Base-by-base conservation (phyloP, 176 grass and related monocot genomes). In the Hsuehochloa calcarea region DNA sequence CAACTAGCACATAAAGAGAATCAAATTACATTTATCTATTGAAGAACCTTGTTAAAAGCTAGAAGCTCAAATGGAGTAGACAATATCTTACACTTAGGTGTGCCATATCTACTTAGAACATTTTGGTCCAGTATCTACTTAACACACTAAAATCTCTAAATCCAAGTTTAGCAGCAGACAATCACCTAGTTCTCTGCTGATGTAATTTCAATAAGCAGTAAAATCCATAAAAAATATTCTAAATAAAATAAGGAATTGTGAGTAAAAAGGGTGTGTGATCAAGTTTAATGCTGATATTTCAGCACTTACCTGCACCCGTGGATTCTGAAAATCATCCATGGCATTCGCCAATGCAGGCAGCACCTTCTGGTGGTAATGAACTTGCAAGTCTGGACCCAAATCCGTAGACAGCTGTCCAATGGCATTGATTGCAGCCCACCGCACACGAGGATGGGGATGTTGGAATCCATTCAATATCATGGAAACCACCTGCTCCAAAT, bases 311-410 rank as follows among this genome's bases (percentile, higher is more conserved):
- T 99, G 97, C 65, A 99, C 93, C 22, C 97, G 88, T 35, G 97
- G 97, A 82, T 99, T 99, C 81, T 96, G 92, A 68, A 96, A 99
- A 88, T 99, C 97, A 17, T 99, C 97, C 97, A 99, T 99, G 60
- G 92, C 88, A 61, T 90, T 90, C 0, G 90, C 97, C 91, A 99
- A 84, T 77, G 97, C 93, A 70, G 97, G 97, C 22, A 96, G 70
- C 69, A 99, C 97, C 71, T 87, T 89, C 74, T 94, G 91, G 78
- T 99, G 93, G 82, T 94, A 96, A 74, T 99, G 92, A 81, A 90
- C 79, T 85, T 99, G 97, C 88, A 99, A 85, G 76, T 99, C 97
- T 8, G 97, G 97, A 9, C 97, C 97, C 55, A 99, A 83, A 85
- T 99, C 97, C 0, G 97, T 99, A 27, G 97, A 99, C 63, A 99